Evolutionary conservation across 164 flowering plant species (phyloP), one percentile per base, ranked within the genome.

Genomic region (Magnolia officinalis): DNA sequence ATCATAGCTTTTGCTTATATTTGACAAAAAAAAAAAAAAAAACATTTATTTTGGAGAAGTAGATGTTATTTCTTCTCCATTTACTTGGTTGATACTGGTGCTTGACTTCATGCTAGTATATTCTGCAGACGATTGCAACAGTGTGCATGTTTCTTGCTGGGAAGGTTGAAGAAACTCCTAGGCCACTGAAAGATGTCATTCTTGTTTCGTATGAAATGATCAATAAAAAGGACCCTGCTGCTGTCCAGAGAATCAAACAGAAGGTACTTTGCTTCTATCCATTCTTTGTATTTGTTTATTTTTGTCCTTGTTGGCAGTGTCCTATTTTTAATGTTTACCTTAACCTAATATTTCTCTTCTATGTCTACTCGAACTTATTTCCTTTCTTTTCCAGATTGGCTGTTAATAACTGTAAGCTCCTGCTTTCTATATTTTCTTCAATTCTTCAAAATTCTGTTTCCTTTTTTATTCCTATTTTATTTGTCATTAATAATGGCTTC

Each of bases 111-210:
- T 37, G 21, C 37, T 61, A 31, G 18, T 20, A 59, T 49, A 23
- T 4, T 49, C 50, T 72, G 76, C 88, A 92, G 97, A 90, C 89
- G 31, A 83, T 92, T 73, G 94, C 94, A 55, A 92, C 93, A 21
- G 95, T 86, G 23, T 91, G 95, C 76, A 92, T 92, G 91, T 92
- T 92, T 77, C 90, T 92, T 77, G 97, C 95, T 49, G 91, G 97
- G 66, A 92, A 92, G 76, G 95, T 92, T 51, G 97, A 92, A 83
- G 94, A 90, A 82, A 91, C 94, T 76, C 95, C 95, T 63, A 88
- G 94, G 16, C 93, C 92, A 9, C 75, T 91, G 66, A 91, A 89
- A 80, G 94, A 91, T 86, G 92, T 91, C 51, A 89, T 91, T 72
- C 75, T 90, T 71, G 94, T 91, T 70, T 89, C 97, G 50, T 92